A percentile compares a stretch with the other conserved stretches of the same genome.
phyloP scores from a whole-genome alignment of 768 basidiomycete genomes.

The Antrodiella citrinella region DNA sequence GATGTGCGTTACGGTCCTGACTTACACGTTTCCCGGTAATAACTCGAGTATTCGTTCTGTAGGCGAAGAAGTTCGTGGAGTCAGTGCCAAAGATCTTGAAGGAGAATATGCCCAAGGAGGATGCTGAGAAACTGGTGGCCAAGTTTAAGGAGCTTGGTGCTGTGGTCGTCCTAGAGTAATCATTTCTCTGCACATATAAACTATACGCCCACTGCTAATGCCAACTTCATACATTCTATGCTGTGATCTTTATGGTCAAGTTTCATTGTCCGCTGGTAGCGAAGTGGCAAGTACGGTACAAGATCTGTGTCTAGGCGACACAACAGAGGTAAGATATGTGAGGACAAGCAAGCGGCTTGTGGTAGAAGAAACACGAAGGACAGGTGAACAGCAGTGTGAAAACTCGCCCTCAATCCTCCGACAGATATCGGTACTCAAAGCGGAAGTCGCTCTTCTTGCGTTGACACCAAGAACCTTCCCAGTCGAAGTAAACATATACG shows the following conservation, averaged over 20 bases:
- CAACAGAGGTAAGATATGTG: no score
- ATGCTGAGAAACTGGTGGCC: conserved; percentile 92
- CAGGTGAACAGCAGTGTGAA: conserved; percentile 3
- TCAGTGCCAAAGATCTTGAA: conserved; percentile 88
- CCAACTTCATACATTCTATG: not conserved
- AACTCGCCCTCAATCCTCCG: conserved; percentile 59
- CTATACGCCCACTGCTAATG: not conserved
- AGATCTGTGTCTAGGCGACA: not conserved
- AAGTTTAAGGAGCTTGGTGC: conserved; percentile 88
- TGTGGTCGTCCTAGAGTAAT: conserved; percentile 75
- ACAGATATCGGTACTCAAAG: conserved; percentile 92
- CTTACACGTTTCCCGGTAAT: not conserved
- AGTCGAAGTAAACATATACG: conserved; percentile 98
- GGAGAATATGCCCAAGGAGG: conserved; percentile 93
- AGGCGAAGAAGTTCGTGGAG: conserved; percentile 99
- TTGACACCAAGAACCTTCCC: conserved; percentile 99
- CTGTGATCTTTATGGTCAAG: no score
- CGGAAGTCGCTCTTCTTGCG: conserved; percentile 97
- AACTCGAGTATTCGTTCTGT: conserved; percentile 4
- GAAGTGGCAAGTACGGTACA: not conserved
- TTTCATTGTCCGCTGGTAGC: not conserved
- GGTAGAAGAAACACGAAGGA: conserved; percentile 1
- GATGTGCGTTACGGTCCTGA: conserved; percentile 61
- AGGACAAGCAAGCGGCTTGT: conserved; percentile 9
- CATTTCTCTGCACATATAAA: not conserved